Conservation (phyloP, 495 filamentous ascomycete species). For the Xylaria venustula region DNA sequence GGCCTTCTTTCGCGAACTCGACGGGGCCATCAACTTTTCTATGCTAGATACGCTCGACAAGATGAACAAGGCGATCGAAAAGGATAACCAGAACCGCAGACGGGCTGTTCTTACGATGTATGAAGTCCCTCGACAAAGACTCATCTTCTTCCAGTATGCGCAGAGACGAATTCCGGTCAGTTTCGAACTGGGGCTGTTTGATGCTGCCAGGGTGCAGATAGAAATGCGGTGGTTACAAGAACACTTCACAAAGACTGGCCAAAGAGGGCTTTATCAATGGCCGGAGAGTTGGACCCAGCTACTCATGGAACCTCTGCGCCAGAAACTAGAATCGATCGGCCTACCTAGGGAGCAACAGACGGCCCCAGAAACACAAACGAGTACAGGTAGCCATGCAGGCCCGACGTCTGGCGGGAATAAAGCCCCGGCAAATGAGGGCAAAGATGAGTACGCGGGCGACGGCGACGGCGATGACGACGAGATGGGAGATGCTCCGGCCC, state of each 20-base stretch:
- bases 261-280: not conserved
- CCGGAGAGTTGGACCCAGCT: not conserved
- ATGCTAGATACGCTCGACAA: not conserved
- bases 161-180: not conserved
- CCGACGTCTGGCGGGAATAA: no score
- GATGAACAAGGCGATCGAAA: not conserved
- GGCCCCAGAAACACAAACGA: not conserved
- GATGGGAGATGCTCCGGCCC: not conserved
- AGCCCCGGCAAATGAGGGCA: no score
- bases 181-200: not conserved
- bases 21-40: not conserved
- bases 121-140: not conserved
- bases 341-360: not conserved
- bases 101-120: not conserved
- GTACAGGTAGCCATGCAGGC: not conserved
- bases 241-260: not conserved
- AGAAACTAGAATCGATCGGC: not conserved
- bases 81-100: not conserved
- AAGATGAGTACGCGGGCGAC: not conserved
- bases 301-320: not conserved
- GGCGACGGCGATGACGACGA: not conserved
- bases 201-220: not conserved
- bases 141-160: not conserved
- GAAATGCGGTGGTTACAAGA: not conserved
- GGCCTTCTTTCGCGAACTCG: not conserved